Base-by-base conservation (phyloP, 108 stramenopile species). In the Pseudonitzschia multistriata region DNA sequence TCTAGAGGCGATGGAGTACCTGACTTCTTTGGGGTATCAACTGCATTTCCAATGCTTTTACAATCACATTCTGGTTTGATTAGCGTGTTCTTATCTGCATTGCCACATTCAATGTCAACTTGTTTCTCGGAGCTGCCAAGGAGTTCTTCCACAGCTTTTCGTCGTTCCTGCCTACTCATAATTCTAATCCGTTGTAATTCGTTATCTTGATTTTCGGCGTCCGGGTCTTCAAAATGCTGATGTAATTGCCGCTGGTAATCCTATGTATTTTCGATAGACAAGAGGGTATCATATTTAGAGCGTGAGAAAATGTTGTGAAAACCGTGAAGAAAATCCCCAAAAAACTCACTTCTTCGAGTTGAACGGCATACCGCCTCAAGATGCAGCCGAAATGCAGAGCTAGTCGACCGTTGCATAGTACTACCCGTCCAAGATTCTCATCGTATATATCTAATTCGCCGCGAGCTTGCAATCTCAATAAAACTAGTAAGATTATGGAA, bases 101-200 rank as follows among this genome's bases (percentile, higher is more conserved):
- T 31, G 2, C 15, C 40, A 45, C 27, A 31, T 21, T 34, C 28
- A 14, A 47, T 11, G 47, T 49, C 50, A 0, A 39, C 66, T 8
- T 30, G 33, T n/a, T 74, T 36, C 33, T 25, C 22, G 5, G 30
- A 34, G 1, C 40, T 22, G 6, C 36, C 49, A 27, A 80, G 64
- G n/a, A 80, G 60, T 21, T 47, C 39, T 45, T 80, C 79, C 60
- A 80, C 63, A 4, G 79, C 79, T 14, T 39, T 54, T 50, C 79
- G 69, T 21, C 79, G 74, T 45, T 80, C 79, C 36, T 68, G 60
- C 66, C 79, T 45, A 11, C 70, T 75, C 79, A 80, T 80, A 11
- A 75, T 49, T 55, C 72, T 37, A 21, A 70, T 49, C 29, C 35
- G 39, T 21, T 37, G 25, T 36, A 29, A 62, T 61, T 59, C 64